Evolutionary conservation across 2,329 filamentous ascomycete genomes (phyloP), one percentile per base, ranked within the genome.

Genomic region (Colletotrichum orchidophilum): DNA sequence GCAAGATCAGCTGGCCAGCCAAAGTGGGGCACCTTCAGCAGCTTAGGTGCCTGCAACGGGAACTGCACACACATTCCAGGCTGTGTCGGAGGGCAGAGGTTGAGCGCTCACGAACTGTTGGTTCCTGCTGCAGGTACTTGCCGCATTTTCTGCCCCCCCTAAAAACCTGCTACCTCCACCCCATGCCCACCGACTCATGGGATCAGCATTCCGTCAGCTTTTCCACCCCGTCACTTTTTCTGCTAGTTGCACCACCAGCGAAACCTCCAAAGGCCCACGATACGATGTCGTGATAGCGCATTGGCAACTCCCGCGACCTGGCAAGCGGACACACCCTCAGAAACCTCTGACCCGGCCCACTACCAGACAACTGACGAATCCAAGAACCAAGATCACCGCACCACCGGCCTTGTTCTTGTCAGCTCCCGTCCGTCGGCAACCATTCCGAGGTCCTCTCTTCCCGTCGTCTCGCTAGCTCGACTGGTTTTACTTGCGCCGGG

Each of bases 41-140:
- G 39, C 29, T n/a, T 5, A 50, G 27, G 26, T 50, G 21, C 53
- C 29, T 57, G 57, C 57, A 67, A 55, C 63, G 67, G 67, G 62
- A n/a, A 63, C 29, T 29, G 35, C 9, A 31, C 27, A 27, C 42
- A 29, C 21, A 42, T 26, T 62, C 24, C 39, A 31, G 21, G 53
- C 39, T 8, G 68, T 46, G 63, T 58, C 59, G 58, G 58, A 31
- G 57, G 60, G 13, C 21, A 57, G 57, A 60, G 35, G 39, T 29
- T 29, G 39, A 50, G 59, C 59, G 46, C 42, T 55, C 67, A 67
- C 27, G 67, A 73, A 71, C 67, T 71, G 71, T 71, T 67, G 71
- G 71, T 73, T 70, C 67, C 42, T 71, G 67, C 63, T 73, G 71
- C 71, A 73, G 71, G 71, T 71, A 73, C 71, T 71, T 63, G 49